Evolutionary conservation across 768 basidiomycete species (phyloP).

Genomic region (Flagelloscypha sp.): DNA sequence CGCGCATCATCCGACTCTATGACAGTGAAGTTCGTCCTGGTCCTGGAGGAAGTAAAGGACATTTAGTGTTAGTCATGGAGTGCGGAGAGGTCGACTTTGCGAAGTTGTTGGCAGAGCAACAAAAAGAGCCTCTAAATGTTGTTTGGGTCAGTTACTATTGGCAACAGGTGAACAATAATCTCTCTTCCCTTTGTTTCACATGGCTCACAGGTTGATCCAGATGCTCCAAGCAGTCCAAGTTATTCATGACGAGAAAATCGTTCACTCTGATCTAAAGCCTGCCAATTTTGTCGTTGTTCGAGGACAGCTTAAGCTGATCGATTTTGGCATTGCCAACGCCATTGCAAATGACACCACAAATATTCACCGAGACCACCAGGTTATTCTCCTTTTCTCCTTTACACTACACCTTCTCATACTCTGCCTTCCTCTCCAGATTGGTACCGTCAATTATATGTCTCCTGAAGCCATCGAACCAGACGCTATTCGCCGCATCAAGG

Average conservation of each 20-base stretch:
- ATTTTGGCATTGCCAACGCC: conserved; percentile 99
- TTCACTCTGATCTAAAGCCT: conserved; percentile 96
- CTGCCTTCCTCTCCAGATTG: conserved; percentile 48
- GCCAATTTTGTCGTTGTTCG: conserved; percentile 97
- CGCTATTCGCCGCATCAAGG: conserved; percentile 84
- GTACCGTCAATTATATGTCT: conserved; percentile 98
- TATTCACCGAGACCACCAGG: conserved; percentile 94
- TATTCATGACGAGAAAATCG: conserved; percentile 97
- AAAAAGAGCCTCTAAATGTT: conserved; percentile 80
- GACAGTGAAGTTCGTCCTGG: conserved; percentile 82
- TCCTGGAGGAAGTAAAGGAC: conserved; percentile 62
- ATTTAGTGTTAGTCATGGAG: conserved; percentile 88
- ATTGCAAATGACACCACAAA: conserved; percentile 99
- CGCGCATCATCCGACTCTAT: conserved; percentile 82
- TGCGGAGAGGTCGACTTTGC: conserved; percentile 93
- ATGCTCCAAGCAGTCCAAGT: conserved; percentile 99
- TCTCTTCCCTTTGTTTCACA: not conserved
- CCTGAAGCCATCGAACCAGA: conserved; percentile 93
- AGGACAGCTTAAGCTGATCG: conserved; percentile 93
- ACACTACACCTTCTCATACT: not conserved
- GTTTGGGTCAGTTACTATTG: conserved; percentile 94
- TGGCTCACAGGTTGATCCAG: conserved; percentile 30
- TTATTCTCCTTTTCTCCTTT: conserved; percentile 19
- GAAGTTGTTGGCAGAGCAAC: conserved; percentile 72
- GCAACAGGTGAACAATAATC: conserved; percentile 75